phyloP scores from a whole-genome alignment of 768 basidiomycete genomes.

The Gymnopilus dilepis region DNA sequence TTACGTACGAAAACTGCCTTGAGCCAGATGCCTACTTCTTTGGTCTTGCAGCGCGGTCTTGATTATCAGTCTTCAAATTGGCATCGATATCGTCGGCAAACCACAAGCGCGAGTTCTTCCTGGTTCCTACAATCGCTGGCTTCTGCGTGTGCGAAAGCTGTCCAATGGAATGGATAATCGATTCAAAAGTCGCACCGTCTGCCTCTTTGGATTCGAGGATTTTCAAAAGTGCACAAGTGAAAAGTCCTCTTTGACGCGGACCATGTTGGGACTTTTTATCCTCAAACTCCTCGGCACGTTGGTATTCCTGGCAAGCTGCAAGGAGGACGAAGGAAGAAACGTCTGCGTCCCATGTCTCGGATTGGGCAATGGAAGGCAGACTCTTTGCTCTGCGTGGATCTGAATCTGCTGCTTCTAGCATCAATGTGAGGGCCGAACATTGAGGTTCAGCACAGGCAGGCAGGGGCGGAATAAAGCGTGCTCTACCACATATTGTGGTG shows the following conservation, averaged over 20 bases:
- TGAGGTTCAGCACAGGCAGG: not conserved
- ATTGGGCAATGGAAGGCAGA: too few species aligned
- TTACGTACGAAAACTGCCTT: too few species aligned
- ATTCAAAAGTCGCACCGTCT: not conserved
- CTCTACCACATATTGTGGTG: not conserved
- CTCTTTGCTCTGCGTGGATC: not conserved
- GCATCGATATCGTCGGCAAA: too few species aligned
- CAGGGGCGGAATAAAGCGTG: not conserved
- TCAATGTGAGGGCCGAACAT: not conserved
- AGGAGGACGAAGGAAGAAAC: too few species aligned
- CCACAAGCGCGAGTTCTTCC: not conserved
- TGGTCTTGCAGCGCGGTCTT: too few species aligned
- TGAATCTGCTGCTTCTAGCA: not conserved
- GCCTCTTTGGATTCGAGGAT: not conserved
- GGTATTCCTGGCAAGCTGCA: not conserved
- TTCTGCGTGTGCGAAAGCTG: not conserved
- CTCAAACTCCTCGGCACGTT: not conserved
- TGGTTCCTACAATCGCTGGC: not conserved
- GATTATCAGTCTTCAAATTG: too few species aligned
- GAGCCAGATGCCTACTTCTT: too few species aligned
- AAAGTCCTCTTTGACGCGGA: not conserved
- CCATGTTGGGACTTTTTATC: not conserved
- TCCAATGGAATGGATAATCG: not conserved
- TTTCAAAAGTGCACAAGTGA: not conserved
- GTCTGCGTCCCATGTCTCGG: too few species aligned